Conservation (phyloP, 441 rosid genomes). For the Mallotus japonicus region DNA sequence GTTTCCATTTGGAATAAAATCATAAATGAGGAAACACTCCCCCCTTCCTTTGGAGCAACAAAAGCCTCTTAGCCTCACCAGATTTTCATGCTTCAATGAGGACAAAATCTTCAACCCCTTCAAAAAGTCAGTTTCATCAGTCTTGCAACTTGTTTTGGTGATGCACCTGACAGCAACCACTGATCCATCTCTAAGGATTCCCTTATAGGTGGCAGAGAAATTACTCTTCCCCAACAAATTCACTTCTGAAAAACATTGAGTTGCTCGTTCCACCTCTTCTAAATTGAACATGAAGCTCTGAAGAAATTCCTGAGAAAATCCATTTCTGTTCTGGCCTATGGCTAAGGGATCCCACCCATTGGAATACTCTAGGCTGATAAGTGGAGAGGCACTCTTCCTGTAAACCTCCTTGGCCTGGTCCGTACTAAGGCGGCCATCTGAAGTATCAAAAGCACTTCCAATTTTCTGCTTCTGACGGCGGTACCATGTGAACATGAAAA, state of each 20-base stretch:
- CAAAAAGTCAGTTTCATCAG: constrained; percentile 78
- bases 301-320: constrained; percentile 60
- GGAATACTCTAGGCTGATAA: constrained; percentile 82
- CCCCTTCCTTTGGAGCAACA: constrained; percentile 96
- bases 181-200: constrained; percentile 76
- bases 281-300: constrained; percentile 83
- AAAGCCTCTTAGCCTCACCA: constrained; percentile 79
- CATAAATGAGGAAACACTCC: constrained; percentile 83
- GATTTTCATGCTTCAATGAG: constrained; percentile 71
- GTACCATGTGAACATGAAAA: constrained; percentile 47
- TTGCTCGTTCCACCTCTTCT: constrained; percentile 90
- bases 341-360: constrained; percentile 92
- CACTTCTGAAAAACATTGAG: constrained; percentile 76
- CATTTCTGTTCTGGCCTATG: constrained; percentile 47
- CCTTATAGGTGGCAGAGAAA: constrained; percentile 70
- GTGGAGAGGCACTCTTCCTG: constrained; percentile 70
- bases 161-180: constrained; percentile 66
- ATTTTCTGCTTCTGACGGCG: constrained; percentile 78
- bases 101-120: constrained; percentile 76
- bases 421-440: constrained; percentile 63
- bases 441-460: constrained; percentile 53
- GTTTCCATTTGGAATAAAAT: constrained; percentile 75
- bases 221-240: constrained; percentile 71
- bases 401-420: constrained; percentile 64
- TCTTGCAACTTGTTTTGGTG: constrained; percentile 77